Conservation (phyloP, 176 grass and related monocot genomes). For the Eragrostis curvula region DNA sequence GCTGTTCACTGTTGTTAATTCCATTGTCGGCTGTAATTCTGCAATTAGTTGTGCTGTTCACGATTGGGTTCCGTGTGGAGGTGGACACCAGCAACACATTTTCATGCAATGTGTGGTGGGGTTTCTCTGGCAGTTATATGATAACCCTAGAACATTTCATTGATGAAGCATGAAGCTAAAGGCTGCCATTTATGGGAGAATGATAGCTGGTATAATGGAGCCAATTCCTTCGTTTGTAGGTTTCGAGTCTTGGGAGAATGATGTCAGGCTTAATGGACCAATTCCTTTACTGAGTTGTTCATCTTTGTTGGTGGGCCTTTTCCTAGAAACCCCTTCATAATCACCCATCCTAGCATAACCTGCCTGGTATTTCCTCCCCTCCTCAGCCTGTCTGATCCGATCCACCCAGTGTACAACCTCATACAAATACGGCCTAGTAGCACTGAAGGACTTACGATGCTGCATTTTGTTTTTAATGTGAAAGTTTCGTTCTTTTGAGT, state of each 20-base stretch:
- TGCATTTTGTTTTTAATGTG: neutral
- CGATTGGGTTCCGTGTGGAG: neutral
- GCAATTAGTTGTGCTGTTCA: neutral
- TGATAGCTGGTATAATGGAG: no score
- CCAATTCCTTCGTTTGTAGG: neutral
- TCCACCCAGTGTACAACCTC: neutral
- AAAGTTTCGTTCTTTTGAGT: constrained; percentile 13
- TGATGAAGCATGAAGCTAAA: neutral
- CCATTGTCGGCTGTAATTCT: neutral
- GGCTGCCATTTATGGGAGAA: neutral
- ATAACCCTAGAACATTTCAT: neutral
- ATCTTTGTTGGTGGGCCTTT: neutral
- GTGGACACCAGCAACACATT: neutral
- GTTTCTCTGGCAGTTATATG: neutral
- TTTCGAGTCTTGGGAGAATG: neutral
- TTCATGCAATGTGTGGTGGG: neutral
- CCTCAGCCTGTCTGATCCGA: neutral
- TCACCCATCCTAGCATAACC: neutral
- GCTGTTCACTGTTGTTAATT: neutral
- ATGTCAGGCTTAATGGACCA: neutral
- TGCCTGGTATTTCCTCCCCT: neutral
- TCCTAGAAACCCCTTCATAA: neutral
- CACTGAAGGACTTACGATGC: neutral
- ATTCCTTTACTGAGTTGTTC: neutral
- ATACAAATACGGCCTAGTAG: neutral